Percentiles rank a stretch among this genome's conserved stretches.
phyloP scores from a whole-genome alignment of 495 filamentous ascomycete species.

The Rostrohypoxylon terebratum region DNA sequence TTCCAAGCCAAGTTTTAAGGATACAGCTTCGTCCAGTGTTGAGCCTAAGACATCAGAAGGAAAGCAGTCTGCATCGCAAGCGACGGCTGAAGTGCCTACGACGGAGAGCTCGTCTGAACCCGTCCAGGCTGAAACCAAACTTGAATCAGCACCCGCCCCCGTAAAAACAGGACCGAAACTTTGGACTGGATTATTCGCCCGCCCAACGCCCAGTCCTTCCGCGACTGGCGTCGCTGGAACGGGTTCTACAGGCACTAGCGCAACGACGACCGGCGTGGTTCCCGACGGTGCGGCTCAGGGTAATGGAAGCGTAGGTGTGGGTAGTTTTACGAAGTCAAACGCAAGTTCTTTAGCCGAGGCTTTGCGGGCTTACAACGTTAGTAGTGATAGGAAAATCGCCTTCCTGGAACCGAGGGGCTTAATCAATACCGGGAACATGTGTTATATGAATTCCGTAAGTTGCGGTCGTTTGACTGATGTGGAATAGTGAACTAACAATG shows the following conservation, averaged over 20 bases:
- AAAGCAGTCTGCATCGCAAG: slow-evolving; percentile 55
- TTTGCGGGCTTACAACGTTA: slow-evolving; percentile 72
- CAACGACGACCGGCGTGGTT: slow-evolving; percentile 15
- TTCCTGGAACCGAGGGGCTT: slow-evolving; percentile 96
- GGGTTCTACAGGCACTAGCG: slow-evolving; percentile 39
- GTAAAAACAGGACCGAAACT: slow-evolving; percentile 69
- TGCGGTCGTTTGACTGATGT: neutral
- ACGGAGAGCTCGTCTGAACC: slow-evolving; percentile 32
- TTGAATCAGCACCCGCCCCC: slow-evolving; percentile 53
- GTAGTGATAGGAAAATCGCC: slow-evolving; percentile 71
- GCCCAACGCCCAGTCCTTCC: slow-evolving; percentile 56
- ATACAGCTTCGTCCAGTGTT: slow-evolving; percentile 51
- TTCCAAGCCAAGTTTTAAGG: slow-evolving; percentile 57
- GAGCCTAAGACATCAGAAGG: slow-evolving; percentile 44
- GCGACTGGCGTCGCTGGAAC: slow-evolving; percentile 43
- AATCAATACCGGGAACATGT: slow-evolving; percentile 98
- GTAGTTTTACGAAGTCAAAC: slow-evolving; percentile 64
- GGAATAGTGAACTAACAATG: slow-evolving; percentile 12
- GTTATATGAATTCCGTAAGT: slow-evolving; percentile 99
- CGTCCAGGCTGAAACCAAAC: slow-evolving; percentile 47
- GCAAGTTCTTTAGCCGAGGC: slow-evolving; percentile 77
- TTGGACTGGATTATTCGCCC: slow-evolving; percentile 80
- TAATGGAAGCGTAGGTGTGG: slow-evolving; percentile 44
- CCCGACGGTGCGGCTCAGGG: slow-evolving; percentile 13
- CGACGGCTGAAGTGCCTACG: slow-evolving; percentile 40